phyloP scores from a whole-genome alignment of 2,329 filamentous ascomycete genomes.

The Westerdykella sp. region DNA sequence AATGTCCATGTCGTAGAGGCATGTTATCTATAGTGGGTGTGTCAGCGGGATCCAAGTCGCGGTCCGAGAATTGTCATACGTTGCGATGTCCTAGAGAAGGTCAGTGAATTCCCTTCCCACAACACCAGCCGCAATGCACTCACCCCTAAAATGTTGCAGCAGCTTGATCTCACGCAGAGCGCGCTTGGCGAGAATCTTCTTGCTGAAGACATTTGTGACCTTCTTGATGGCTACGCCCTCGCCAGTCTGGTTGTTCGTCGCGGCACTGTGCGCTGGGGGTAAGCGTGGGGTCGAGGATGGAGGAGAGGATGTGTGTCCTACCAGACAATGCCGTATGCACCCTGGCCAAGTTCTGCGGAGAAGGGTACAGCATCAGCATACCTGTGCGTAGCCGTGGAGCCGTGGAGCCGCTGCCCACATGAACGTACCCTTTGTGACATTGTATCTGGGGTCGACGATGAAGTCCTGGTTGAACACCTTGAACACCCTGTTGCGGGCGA shows the following conservation, averaged over 20 bases:
- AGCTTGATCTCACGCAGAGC: constrained; percentile 98
- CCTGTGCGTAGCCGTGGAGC: background rate
- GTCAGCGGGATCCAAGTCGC: constrained; percentile 3
- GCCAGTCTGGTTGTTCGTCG: constrained; percentile 80
- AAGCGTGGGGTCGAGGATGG: constrained; percentile 9
- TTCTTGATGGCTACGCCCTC: constrained; percentile 99
- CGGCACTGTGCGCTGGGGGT: constrained; percentile 57
- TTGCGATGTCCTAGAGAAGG: constrained; percentile 41
- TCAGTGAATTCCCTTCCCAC: constrained; percentile 13
- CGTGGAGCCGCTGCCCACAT: too few relatives aligned
- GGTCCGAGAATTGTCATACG: constrained; percentile 48
- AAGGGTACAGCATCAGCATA: background rate
- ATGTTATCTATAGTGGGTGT: constrained; percentile 69
- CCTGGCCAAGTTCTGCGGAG: constrained; percentile 73
- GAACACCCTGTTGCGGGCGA: constrained; percentile 54
- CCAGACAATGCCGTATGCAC: constrained; percentile 98
- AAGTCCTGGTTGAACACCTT: constrained; percentile 99
- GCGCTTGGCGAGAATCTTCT: constrained; percentile 98
- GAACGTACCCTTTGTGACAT: constrained; percentile 69
- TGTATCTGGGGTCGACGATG: constrained; percentile 95
- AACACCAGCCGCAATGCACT: constrained; percentile 5
- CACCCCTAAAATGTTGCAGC: constrained; percentile 82
- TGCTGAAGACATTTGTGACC: constrained; percentile 99
- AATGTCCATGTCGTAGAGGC: constrained; percentile 99
- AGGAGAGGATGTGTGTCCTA: constrained; percentile 41